Base-by-base conservation (phyloP, 305 asterid genomes). In the Coffea humblotiana region DNA sequence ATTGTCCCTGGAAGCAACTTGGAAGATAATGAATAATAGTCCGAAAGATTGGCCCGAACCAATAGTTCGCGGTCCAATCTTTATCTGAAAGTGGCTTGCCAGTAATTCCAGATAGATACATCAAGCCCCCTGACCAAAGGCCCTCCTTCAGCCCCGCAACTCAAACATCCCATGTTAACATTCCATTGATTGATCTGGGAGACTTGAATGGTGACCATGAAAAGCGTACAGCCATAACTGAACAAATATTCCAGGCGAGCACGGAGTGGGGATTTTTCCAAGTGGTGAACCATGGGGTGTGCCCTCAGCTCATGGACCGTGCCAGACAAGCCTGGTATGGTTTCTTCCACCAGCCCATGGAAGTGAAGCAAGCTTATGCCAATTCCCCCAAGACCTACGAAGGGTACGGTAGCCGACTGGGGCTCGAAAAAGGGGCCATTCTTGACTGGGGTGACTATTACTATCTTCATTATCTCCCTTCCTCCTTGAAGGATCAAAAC, bases 361-460 rank as follows among this genome's bases (percentile, higher is more conserved):
- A 86, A 47, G 83, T 88, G 0, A 94, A 94, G 78, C 93, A 89
- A 37, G 77, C 19, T 29, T 91, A 93, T 25, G 97, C 97, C 2
- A 94, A 93, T 75, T 87, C 93, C 0, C 98, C 98, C 0, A 80
- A 56, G 68, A 94, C 98, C 27, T 94, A 94, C 45, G 98, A 93
- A 77, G 98, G 98, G 8, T 94, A 94, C 56, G 98, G 98, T 0
- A 94, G 97, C 82, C 84, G 98, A 0, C 84, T 94, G 0, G 98
- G 97, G 1, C 82, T 91, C 12, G 90, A 91, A 81, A 93, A 93
- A 63, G 98, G 92, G n/a, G 97, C 94, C 74, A 51, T 84, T 70
- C 97, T 94, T 72, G 98, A 94, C 77, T 94, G 98, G 98, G 91
- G 98, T 37, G 98, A 94, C 67, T 94, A 94, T 61, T 94, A 91